phyloP scores from a whole-genome alignment of 2,329 filamentous ascomycete species.

The Berkeleyomyces basicola region DNA sequence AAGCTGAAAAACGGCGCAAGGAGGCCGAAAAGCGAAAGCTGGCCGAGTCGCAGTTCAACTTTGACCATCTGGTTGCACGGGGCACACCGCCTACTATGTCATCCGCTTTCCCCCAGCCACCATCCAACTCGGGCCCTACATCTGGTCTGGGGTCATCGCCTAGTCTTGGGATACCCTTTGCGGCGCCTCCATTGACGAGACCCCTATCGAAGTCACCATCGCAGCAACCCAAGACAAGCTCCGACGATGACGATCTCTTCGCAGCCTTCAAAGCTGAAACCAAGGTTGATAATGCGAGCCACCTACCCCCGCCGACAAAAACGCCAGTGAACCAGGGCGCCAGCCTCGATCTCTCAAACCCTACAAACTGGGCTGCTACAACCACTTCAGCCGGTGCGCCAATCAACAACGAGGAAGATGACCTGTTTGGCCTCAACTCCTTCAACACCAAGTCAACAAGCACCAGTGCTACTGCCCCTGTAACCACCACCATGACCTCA shows the following conservation, averaged over 20 bases:
- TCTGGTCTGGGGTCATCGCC: constrained; percentile 8
- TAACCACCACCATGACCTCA: constrained; percentile 17
- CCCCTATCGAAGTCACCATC: not conserved
- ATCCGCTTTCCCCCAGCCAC: constrained; percentile 13
- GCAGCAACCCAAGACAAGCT: constrained; percentile 4
- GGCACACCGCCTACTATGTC: constrained; percentile 32
- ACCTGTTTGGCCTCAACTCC: constrained; percentile 68
- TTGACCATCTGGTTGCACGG: constrained; percentile 52
- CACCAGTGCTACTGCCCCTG: constrained; percentile 14
- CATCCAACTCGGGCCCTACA: constrained; percentile 14
- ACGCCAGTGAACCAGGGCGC: constrained; percentile 23
- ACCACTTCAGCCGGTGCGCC: constrained; percentile 19
- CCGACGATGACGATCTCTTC: constrained; percentile 41
- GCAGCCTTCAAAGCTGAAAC: constrained; percentile 51
- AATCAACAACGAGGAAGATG: constrained; percentile 54
- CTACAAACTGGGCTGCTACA: constrained; percentile 35
- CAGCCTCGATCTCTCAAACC: constrained; percentile 35
- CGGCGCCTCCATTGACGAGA: constrained; percentile 9
- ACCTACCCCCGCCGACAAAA: constrained; percentile 37
- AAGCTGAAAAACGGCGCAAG: constrained; percentile 50
- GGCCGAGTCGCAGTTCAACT: constrained; percentile 63
- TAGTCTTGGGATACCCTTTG: constrained; percentile 15
- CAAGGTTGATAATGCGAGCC: constrained; percentile 48
- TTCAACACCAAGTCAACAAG: constrained; percentile 27
- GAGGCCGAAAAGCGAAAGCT: constrained; percentile 57